Evolutionary conservation across 2,329 filamentous ascomycete genomes (phyloP), one percentile per base, ranked within the genome.

Genomic region (Claviceps purpurea): DNA sequence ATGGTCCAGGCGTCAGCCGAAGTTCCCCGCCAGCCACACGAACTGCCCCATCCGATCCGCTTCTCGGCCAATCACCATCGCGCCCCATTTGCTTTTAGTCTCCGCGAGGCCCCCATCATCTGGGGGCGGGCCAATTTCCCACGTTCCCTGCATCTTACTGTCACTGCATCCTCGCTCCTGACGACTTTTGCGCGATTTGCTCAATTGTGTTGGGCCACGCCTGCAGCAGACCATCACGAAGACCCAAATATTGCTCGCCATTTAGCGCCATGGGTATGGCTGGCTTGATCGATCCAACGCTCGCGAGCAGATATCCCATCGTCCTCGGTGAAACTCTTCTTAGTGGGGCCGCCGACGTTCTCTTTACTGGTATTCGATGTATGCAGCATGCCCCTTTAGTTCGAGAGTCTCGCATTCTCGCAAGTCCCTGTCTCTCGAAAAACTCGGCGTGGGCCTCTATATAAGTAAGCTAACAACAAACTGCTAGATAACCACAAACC

Each of bases 341-440:
- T 39, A 76, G 77, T 43, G 77, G 75, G 56, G 65, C 75, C 1
- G 68, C 75, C 37, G 78, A 77, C 57, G 77, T 82, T 55, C 68
- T 78, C 47, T 81, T 78, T 58, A 83, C 79, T 1, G 76, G 76
- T 51, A 70, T 84, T 48, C 70, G 75, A 66, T 84, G 80, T 82
- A 72, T 55, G 75, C 20, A 10, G 37, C 20, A 24, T 26, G 45
- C 2, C 18, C n/a, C n/a, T 11, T 42, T 20, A 4, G 7, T 4
- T 10, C 18, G n/a, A 16, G 20, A n/a, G 24, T 14, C 34, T 10
- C 5, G 26, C 22, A 16, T 34, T 22, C 44, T 37, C 44, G 13
- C 44, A 34, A 10, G n/a, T n/a, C 16, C n/a, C 18, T 43, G 38
- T 20, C 6, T 7, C 2, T 42, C 45, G 30, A 24, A 43, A 43